Evolutionary conservation across 2,329 filamentous ascomycete genomes (phyloP).

Genomic region (Fusarium avenaceum): DNA sequence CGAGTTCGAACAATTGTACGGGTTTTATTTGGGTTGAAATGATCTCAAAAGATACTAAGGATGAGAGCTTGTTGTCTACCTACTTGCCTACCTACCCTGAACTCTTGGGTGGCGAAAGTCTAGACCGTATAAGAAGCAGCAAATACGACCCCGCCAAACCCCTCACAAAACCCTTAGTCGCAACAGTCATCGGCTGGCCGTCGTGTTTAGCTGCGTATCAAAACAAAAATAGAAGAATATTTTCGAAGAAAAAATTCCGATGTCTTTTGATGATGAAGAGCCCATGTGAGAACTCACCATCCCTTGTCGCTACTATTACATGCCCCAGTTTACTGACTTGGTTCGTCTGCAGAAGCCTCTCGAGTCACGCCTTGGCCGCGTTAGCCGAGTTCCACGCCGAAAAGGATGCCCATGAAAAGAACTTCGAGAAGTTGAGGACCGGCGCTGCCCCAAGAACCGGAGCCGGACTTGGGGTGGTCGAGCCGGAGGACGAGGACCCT

Average conservation of each 20-base stretch:
- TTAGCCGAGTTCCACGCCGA: slow-evolving; percentile 81
- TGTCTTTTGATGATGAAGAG: slow-evolving; percentile 61
- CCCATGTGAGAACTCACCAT: slow-evolving; percentile 56
- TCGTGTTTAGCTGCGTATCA: not conserved
- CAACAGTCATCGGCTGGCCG: not conserved
- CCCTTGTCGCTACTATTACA: not conserved
- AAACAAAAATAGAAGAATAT: slow-evolving; percentile 1
- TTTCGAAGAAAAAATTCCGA: slow-evolving; percentile 32
- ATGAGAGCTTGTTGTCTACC: not conserved
- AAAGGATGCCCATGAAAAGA: slow-evolving; percentile 73
- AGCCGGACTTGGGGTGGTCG: slow-evolving; percentile 56
- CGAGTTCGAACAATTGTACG: slow-evolving; percentile 51
- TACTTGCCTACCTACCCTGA: slow-evolving; percentile 30
- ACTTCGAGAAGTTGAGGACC: slow-evolving; percentile 72
- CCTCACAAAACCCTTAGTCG: slow-evolving; percentile 27
- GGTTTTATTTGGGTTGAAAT: slow-evolving; percentile 46
- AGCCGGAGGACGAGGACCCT: slow-evolving; percentile 29
- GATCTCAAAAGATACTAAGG: slow-evolving; percentile 8
- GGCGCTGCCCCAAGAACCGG: slow-evolving; percentile 35
- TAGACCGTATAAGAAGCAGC: slow-evolving; percentile 13
- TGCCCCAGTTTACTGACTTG: slow-evolving; percentile 24
- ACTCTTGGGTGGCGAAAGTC: slow-evolving; percentile 8
- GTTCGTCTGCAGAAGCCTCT: slow-evolving; percentile 63
- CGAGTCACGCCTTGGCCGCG: slow-evolving; percentile 74
- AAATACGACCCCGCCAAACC: slow-evolving; percentile 37